Evolutionary conservation across 352 stramenopile species (phyloP).

Genomic region (Pythium angustatum): DNA sequence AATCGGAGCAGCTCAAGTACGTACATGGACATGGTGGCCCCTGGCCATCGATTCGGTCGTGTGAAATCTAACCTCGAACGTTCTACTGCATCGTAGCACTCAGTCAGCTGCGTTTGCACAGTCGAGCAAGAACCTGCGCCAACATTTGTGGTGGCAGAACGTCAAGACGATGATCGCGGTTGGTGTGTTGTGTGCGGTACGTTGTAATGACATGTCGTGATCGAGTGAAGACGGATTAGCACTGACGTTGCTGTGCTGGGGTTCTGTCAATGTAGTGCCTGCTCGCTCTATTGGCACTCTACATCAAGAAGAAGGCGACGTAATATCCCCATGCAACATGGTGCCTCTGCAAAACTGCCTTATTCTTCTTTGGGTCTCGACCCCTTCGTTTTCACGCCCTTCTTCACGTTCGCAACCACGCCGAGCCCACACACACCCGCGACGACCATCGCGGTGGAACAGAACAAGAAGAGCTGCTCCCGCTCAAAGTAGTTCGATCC

Average conservation of each 20-base stretch:
- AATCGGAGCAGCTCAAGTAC: constrained; percentile 86
- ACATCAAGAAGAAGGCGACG: constrained; percentile 33
- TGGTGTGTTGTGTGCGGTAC: constrained; percentile 63
- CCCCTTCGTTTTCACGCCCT: not conserved
- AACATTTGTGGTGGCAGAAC: constrained; percentile 86
- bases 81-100: constrained; percentile 37
- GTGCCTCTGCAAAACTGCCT: not conserved
- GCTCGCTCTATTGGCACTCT: constrained; percentile 27
- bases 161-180: constrained; percentile 88
- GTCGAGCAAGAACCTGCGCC: constrained; percentile 77
- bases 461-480: constrained; percentile 32
- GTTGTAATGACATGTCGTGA: constrained; percentile 11
- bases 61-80: not conserved
- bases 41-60: not conserved
- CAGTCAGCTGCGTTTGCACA: constrained; percentile 82
- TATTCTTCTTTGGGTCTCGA: constrained; percentile 8
- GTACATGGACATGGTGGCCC: not conserved
- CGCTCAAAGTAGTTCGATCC: constrained; percentile 25
- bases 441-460: constrained; percentile 50
- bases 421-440: constrained; percentile 29
- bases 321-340: constrained; percentile 5
- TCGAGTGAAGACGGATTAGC: too few relatives aligned
- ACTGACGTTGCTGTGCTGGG: constrained; percentile 31
- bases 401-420: not conserved
- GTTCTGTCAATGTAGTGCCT: constrained; percentile 37